Conservation (phyloP, 2,329 filamentous ascomycete species). For the Proliferodiscus dingleyae region DNA sequence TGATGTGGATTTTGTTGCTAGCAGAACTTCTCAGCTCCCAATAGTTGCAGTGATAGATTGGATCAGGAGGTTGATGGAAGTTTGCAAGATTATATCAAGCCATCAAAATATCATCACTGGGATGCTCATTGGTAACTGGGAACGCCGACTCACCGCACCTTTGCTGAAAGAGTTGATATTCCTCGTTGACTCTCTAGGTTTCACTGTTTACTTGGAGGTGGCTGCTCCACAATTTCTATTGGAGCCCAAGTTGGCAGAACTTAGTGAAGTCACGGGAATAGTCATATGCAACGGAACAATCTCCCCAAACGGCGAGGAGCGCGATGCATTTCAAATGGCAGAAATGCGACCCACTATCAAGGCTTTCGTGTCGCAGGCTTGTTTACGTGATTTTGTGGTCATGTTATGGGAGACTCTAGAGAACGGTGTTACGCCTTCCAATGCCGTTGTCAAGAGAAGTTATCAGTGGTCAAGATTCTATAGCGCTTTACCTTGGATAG, state of each 20-base stretch:
- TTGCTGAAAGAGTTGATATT: constrained; percentile 21
- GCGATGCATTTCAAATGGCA: constrained; percentile 40
- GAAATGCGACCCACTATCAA: constrained; percentile 25
- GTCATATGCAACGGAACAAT: constrained; percentile 42
- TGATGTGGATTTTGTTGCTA: constrained; percentile 15
- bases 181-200: constrained; percentile 21
- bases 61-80: constrained; percentile 9
- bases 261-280: constrained; percentile 32
- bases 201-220: constrained; percentile 27
- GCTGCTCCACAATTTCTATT: constrained; percentile 23
- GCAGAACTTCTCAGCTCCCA: constrained; percentile 1
- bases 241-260: constrained; percentile 16
- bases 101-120: constrained; percentile 18
- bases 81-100: constrained; percentile 14
- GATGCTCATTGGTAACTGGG: constrained; percentile 21
- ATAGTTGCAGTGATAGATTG: constrained; percentile 16
- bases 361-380: constrained; percentile 25
- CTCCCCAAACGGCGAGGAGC: constrained; percentile 35
- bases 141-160: constrained; percentile 7
- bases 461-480: constrained; percentile 28
- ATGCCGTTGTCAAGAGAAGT: constrained; percentile 30
- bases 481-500: constrained; percentile 27
- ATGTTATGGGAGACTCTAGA: constrained; percentile 30
- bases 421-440: constrained; percentile 22
- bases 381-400: constrained; percentile 28